Base-by-base conservation (phyloP, 2,329 filamentous ascomycete genomes). In the Aspergillus neotritici region DNA sequence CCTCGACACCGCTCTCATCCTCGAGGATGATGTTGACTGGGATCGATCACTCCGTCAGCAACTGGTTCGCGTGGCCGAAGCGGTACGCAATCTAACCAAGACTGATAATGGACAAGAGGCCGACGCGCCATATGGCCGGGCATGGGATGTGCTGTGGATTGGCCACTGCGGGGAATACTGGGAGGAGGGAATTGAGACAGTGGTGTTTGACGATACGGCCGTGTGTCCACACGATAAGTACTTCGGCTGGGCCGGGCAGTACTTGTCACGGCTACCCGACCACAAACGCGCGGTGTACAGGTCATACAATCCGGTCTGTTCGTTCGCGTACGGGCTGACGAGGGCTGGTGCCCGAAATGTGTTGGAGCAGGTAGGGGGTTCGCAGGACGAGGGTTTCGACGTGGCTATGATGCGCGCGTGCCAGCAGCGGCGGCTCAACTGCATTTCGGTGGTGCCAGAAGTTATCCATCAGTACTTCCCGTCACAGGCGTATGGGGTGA, bases 1-100 rank as follows among this genome's bases (percentile, higher is more conserved):
- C 14, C 37, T 46, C 16, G 43, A 54, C 31, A 50, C 50, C 4
- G 41, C 48, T 10, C 31, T 75, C 68, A 63, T 75, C 32, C 66
- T 72, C 13, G 65, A 69, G 41, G 65, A 69, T 34, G 65, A 68
- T 37, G 61, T 63, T 16, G 66, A 68, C 43, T 68, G 60, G 59
- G 65, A 68, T 40, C 49, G 66, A 4, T 50, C 53, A 4, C 52
- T 69, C 13, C 62, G 61, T 33, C 44, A 56, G 6, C 58, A 65
- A 43, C 61, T 63, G 46, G 32, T 37, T 2, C 42, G 56, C 2
- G 48, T 68, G 17, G 61, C 63, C 0, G 54, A 63, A 25, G 61
- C 56, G 9, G 57, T 67, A 2, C 53, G 62, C 11, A 47, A 53
- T 7, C 55, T 66, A 32, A 59, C 55, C 7, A 40, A 50, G 2